phyloP scores from a whole-genome alignment of 2,329 filamentous ascomycete genomes.

The Apiospora saccharicola region DNA sequence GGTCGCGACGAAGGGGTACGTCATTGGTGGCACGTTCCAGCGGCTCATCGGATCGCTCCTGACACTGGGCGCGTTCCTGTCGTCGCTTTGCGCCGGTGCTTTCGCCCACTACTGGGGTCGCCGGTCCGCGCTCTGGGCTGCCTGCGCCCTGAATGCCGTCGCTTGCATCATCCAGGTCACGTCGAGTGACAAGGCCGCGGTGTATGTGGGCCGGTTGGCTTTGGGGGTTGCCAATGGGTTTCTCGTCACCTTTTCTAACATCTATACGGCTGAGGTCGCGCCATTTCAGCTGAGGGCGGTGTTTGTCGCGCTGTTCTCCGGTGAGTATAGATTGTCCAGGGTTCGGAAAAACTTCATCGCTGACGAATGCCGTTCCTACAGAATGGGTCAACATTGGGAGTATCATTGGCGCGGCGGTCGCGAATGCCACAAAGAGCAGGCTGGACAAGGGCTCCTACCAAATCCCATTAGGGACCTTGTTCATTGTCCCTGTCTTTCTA shows the following conservation, averaged over 20 bases:
- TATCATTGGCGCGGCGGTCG: conserved; percentile 50
- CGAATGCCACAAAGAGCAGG: conserved; percentile 47
- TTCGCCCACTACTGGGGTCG: conserved; percentile 58
- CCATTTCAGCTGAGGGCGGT: conserved; percentile 57
- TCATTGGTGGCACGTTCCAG: conserved; percentile 57
- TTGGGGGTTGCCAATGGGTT: conserved; percentile 53
- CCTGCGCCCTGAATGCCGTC: conserved; percentile 52
- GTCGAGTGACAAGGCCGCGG: conserved; percentile 46
- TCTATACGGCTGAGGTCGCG: conserved; percentile 56
- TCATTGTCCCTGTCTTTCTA: conserved; percentile 55
- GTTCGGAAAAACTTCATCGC: neutral
- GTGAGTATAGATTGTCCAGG: neutral
- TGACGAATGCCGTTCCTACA: neutral
- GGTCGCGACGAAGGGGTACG: conserved; percentile 44
- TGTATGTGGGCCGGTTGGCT: conserved; percentile 56
- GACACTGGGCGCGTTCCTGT: conserved; percentile 55
- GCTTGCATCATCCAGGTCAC: conserved; percentile 54
- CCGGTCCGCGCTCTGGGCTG: conserved; percentile 53
- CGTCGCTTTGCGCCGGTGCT: conserved; percentile 46
- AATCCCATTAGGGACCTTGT: conserved; percentile 55
- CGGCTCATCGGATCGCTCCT: conserved; percentile 60
- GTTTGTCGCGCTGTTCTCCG: conserved; percentile 54
- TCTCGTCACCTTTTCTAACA: conserved; percentile 50
- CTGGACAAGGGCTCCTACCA: conserved; percentile 51
- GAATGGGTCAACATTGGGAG: conserved; percentile 58